Evolutionary conservation across 805 yeast genomes (phyloP), one percentile per base, ranked within the genome.

Genomic region (Ogataea saltuana): DNA sequence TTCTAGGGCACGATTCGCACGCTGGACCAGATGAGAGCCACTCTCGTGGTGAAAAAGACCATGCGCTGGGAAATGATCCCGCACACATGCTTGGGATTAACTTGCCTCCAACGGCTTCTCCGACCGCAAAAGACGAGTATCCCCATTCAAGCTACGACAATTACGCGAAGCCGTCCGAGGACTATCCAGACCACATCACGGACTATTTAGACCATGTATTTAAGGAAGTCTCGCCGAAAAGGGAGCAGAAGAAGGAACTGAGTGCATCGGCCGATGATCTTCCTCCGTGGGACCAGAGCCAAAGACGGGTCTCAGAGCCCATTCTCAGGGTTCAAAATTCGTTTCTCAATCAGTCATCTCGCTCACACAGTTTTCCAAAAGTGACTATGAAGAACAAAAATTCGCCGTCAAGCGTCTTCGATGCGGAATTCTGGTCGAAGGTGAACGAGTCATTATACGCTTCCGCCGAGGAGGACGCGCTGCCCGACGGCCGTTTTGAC

Each of bases 371-470:
- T 11, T 33, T 49, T 13, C 53, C 53, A 5, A 46, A 46, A 25
- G 53, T 49, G 29, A 49, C 53, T 4, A 49, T 49, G 53, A 49
- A 49, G 22, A 42, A 30, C 18, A 44, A 44, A 32, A 37, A 32
- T 13, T 41, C 41, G 13, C 39, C 29, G 4, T 28, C 50, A 1
- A 19, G 34, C 11, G 32, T 44, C 2, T 39, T 42, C 18, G 49
- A 49, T 23, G 50, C 50, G 5, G 41, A 41, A 30, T 44, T 42
- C 27, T 49, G 53, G 53, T 49, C 53, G 4, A 39, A 44, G 7
- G 19, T 46, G 18, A 39, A 49, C 33, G 26, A 37, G 23, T 15
- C 21, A 4, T n/a, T 46, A 12, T 43, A 44, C 3, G 50, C 46
- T 7, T 44, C 48, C 7, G 38, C 42, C 18, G 50, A 46, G 15